These are phyloP conservation scores for Tolypocladium sp. DNA, from an alignment of 2,329 filamentous ascomycete genomes.

Conservation along the genomic window DNA sequence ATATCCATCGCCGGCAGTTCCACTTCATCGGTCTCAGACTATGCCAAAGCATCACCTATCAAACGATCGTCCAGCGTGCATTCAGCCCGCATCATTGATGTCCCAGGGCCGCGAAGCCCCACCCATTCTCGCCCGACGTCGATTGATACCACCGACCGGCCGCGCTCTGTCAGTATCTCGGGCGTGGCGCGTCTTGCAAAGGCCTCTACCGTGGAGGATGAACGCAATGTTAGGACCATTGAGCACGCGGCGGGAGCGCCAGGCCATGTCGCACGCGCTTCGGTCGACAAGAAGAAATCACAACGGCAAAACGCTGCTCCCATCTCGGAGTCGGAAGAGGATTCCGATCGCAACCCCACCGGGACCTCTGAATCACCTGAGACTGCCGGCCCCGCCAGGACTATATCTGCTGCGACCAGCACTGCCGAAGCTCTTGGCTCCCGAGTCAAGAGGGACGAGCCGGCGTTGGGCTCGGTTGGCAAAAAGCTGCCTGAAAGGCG, in stretches of 20 bases:
- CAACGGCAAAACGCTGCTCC: slow-evolving; percentile 19
- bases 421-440: not conserved
- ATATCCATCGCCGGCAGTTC: slow-evolving; percentile 44
- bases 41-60: slow-evolving; percentile 27
- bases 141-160: slow-evolving; percentile 32
- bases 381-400: not conserved
- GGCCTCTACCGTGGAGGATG: slow-evolving; percentile 28
- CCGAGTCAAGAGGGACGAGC: not conserved
- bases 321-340: slow-evolving; percentile 37
- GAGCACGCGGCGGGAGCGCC: not conserved
- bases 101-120: slow-evolving; percentile 42
- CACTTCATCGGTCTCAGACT: slow-evolving; percentile 40
- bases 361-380: not conserved
- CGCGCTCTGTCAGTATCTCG: slow-evolving; percentile 29
- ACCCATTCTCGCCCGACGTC: slow-evolving; percentile 39
- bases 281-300: slow-evolving; percentile 19
- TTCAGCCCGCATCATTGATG: slow-evolving; percentile 50
- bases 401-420: not conserved
- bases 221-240: slow-evolving; percentile 16
- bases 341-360: not conserved
- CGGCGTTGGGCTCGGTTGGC: not conserved
- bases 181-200: slow-evolving; percentile 28
- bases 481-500: not conserved
- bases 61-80: slow-evolving; percentile 37
- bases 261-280: slow-evolving; percentile 11